A percentile compares a stretch with the other conserved stretches of the same genome.
Evolutionary conservation across 768 basidiomycete genomes (phyloP).

Genomic region (Cyathus striatus): DNA sequence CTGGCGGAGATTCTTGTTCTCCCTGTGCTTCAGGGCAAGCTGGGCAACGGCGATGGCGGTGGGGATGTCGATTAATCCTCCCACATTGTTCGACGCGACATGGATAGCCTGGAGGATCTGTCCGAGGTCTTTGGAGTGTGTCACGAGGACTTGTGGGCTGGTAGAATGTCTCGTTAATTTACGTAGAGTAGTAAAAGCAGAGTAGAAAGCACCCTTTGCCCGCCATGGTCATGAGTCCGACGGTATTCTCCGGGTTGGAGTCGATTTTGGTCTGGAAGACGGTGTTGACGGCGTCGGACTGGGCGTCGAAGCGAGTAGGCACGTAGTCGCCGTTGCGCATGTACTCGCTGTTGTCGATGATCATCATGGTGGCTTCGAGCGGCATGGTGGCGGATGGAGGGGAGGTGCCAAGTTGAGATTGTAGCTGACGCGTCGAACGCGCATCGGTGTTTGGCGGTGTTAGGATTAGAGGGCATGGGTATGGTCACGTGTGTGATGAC

Average conservation of each 20-base stretch:
- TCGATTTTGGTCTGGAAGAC: conserved; percentile 92
- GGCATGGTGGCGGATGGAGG: conserved; percentile 57
- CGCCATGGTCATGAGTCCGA: conserved; percentile 98
- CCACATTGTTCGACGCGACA: conserved; percentile 62
- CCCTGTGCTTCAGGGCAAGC: conserved; percentile 93
- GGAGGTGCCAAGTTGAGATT: conserved; percentile 3
- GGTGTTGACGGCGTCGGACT: conserved; percentile 85
- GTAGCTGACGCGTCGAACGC: conserved; percentile 29
- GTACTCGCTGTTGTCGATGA: conserved; percentile 97
- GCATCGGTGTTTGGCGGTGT: conserved; percentile 10
- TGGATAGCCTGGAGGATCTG: conserved; percentile 83
- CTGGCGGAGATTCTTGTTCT: conserved; percentile 97
- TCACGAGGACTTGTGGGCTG: conserved; percentile 94
- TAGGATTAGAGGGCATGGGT: not conserved
- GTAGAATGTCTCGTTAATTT: not conserved
- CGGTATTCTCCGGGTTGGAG: conserved; percentile 96
- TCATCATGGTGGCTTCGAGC: conserved; percentile 95
- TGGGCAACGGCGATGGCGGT: conserved; percentile 93
- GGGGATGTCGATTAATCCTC: conserved; percentile 79
- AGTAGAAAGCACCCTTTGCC: conserved; percentile 75
- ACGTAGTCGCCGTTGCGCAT: conserved; percentile 94
- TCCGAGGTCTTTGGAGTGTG: conserved; percentile 92
- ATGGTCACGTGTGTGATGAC: too few species aligned
- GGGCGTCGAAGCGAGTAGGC: conserved; percentile 85
- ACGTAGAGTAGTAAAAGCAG: not conserved